Conservation (phyloP, 176 grass and related monocot genomes). For the Oryza longistaminata region DNA sequence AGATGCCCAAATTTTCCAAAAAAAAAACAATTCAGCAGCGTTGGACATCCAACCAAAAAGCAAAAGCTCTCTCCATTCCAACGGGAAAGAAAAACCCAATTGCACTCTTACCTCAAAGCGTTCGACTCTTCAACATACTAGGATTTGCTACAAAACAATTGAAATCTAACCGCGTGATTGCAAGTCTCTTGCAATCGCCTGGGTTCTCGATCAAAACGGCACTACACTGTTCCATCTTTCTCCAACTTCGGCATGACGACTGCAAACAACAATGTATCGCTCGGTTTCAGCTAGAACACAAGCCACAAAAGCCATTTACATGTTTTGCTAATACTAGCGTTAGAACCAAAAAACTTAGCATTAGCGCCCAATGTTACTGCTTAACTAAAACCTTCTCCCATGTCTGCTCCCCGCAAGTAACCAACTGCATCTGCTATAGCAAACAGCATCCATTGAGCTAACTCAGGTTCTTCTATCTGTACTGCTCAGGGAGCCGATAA, state of each 20-base stretch:
- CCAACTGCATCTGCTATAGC: not conserved
- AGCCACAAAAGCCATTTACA: conserved; percentile 25
- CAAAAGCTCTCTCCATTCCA: too few relatives aligned
- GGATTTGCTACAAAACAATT: not conserved
- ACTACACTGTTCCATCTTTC: not conserved
- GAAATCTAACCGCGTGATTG: not conserved
- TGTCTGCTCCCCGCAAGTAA: conserved; percentile 4
- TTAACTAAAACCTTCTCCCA: conserved; percentile 14
- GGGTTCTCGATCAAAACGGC: not conserved
- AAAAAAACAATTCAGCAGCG: too few relatives aligned
- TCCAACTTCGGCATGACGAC: not conserved
- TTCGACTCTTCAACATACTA: not conserved
- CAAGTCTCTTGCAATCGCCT: too few relatives aligned
- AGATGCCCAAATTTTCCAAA: too few relatives aligned
- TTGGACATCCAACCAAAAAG: too few relatives aligned
- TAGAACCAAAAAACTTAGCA: conserved; percentile 31
- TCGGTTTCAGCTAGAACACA: conserved; percentile 22
- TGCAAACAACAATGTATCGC: conserved; percentile 1
- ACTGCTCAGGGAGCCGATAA: conserved; percentile 81
- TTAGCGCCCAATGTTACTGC: conserved; percentile 20
- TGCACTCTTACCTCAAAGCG: not conserved
- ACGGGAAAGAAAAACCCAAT: not conserved
- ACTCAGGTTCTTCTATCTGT: conserved; percentile 56
- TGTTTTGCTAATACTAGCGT: conserved; percentile 15
- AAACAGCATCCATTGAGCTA: not conserved